Base-by-base conservation (phyloP, 805 yeast genomes). In the Ogataea neopini region DNA sequence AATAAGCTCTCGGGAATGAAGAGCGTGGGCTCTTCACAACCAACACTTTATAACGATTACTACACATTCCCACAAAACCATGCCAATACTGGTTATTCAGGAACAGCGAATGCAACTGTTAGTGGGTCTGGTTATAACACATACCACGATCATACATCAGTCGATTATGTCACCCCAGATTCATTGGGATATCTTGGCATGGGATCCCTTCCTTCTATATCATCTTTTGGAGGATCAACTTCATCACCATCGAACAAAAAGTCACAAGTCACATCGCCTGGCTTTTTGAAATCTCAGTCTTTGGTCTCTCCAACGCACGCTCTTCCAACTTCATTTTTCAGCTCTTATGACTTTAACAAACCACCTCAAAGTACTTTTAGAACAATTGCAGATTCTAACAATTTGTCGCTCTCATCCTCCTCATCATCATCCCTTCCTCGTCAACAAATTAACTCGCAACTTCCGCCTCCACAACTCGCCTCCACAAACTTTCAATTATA, bases 381-480 rank as follows among this genome's bases (percentile, higher is more conserved):
- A 19, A 9, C 43, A 2, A 13, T 40, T n/a, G 20, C 29, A 9
- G 43, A 40, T 13, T 25, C 43, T 18, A 9, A 25, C 26, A 9
- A 25, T 14, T 18, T 32, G 34, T 30, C 41, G n/a, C 26, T 22
- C 35, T 40, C 44, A 4, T 34, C 37, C n/a, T 17, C 37, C n/a
- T 17, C 37, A 10, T 17, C 37, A 11, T 18, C 37, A 13, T 18
- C 37, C 7, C 22, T n/a, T 39, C 34, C 35, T 23, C 45, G 45
- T 23, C 45, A 34, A 26, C 45, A 41, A 14, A 11, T 41, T 2
- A 25, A 36, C 19, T n/a, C 38, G 32, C 44, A 20, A 25, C 32
- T 43, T 33, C 46, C 46, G 2, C 46, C 32, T 2, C 46, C 41
- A 10, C 46, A 43, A 14, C 34, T 43, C 10, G 19, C 36, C 4